Percentiles rank a stretch among this genome's conserved stretches.
These are phyloP conservation scores for Vitis amurensis DNA, from an alignment of 164 flowering plant genomes.

Conservation along the genomic window DNA sequence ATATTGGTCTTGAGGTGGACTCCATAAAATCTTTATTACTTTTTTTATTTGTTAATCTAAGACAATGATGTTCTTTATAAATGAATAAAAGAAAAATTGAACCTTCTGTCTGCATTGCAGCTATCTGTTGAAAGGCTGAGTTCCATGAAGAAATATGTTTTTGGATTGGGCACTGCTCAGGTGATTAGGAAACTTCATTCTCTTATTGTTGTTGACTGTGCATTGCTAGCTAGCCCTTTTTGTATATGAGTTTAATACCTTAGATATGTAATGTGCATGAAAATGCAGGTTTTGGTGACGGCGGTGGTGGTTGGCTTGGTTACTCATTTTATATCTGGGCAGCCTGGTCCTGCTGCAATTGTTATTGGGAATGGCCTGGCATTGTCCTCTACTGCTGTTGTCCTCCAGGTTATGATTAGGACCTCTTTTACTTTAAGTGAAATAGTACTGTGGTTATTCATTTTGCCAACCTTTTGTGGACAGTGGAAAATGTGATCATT, in stretches of 20 bases:
- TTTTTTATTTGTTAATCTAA: background rate
- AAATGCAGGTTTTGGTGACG: slow-evolving; percentile 81
- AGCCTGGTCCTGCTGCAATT: slow-evolving; percentile 88
- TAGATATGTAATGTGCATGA: slow-evolving; percentile 4
- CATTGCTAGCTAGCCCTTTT: background rate
- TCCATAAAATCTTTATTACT: slow-evolving; percentile 7
- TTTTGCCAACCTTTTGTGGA: background rate
- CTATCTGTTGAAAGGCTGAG: slow-evolving; percentile 99
- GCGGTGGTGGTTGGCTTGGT: slow-evolving; percentile 81
- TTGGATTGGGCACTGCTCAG: slow-evolving; percentile 99
- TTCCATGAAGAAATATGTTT: slow-evolving; percentile 99
- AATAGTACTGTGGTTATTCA: background rate
- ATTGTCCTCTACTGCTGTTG: slow-evolving; percentile 98
- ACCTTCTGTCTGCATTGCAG: slow-evolving; percentile 40
- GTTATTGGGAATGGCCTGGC: slow-evolving; percentile 99
- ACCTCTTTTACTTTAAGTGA: background rate
- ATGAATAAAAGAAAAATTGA: slow-evolving; percentile 4
- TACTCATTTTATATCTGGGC: slow-evolving; percentile 74
- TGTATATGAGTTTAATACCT: slow-evolving; percentile 5
- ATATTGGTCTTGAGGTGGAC: slow-evolving; percentile 98
- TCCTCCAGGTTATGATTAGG: slow-evolving; percentile 70
- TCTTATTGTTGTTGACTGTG: background rate
- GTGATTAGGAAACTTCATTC: slow-evolving; percentile 39
- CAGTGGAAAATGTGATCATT: background rate
- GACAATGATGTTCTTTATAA: background rate